phyloP scores from a whole-genome alignment of 2,329 filamentous ascomycete species.

The Nemania abortiva region DNA sequence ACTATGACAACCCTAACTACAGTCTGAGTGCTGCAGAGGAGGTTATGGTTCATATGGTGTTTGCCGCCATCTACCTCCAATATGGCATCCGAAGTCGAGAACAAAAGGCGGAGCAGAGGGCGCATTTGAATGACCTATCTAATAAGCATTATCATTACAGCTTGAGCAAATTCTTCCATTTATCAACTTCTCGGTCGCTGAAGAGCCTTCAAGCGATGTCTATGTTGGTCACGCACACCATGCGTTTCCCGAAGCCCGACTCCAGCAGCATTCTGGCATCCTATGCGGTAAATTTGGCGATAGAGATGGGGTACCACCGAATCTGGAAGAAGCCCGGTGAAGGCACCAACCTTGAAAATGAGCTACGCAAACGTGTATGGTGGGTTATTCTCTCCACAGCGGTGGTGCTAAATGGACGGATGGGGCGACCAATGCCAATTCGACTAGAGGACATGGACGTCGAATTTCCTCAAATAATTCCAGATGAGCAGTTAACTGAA shows the following conservation, averaged over 20 bases:
- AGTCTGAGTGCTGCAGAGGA: conserved; percentile 72
- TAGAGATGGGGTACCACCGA: conserved; percentile 81
- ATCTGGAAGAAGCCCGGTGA: conserved; percentile 66
- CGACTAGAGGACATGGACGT: conserved; percentile 81
- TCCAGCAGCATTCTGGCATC: conserved; percentile 77
- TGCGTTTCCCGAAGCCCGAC: conserved; percentile 83
- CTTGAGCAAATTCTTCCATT: conserved; percentile 74
- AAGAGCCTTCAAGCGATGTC: conserved; percentile 79
- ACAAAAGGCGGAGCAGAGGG: conserved; percentile 64
- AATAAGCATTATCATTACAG: conserved; percentile 85
- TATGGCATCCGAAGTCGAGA: conserved; percentile 77
- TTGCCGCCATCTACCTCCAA: conserved; percentile 82
- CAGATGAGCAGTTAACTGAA: conserved; percentile 77
- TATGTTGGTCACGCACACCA: conserved; percentile 77
- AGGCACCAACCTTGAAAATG: conserved; percentile 72
- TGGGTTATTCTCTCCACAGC: conserved; percentile 77
- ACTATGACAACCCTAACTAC: conserved; percentile 78
- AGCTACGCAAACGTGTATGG: conserved; percentile 82
- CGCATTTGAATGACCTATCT: conserved; percentile 71
- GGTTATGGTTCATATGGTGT: conserved; percentile 81
- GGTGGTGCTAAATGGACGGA: conserved; percentile 77
- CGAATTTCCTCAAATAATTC: conserved; percentile 77
- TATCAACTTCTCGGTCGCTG: conserved; percentile 71
- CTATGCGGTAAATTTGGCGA: conserved; percentile 73
- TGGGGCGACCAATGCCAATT: conserved; percentile 82